These are phyloP conservation scores for Venturia aucupariae DNA, from an alignment of 2,329 filamentous ascomycete species.

Conservation along the genomic window DNA sequence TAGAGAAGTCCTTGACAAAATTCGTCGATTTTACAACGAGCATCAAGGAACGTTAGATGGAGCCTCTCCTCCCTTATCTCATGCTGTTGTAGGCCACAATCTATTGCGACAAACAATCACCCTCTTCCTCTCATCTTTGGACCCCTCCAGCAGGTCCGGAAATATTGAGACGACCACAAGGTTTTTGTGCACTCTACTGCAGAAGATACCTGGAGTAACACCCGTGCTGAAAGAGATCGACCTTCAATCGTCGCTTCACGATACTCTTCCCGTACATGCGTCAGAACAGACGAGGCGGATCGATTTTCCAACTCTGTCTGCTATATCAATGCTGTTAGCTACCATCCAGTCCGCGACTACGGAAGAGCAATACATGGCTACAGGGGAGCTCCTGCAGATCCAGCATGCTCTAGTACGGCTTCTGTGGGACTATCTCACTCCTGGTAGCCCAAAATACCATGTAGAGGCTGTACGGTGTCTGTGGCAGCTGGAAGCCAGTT, in stretches of 20 bases:
- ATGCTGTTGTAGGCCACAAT: neutral
- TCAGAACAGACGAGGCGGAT: neutral
- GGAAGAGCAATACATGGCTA: conserved; percentile 22
- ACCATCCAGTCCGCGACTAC: conserved; percentile 24
- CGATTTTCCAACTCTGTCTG: conserved; percentile 10
- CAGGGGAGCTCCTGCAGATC: conserved; percentile 49
- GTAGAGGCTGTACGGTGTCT: conserved; percentile 82
- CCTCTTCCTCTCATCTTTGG: conserved; percentile 8
- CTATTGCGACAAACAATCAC: conserved; percentile 8
- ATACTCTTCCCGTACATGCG: neutral
- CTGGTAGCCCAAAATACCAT: conserved; percentile 82
- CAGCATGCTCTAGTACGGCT: conserved; percentile 60
- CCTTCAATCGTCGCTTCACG: conserved; percentile 4
- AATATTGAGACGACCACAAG: conserved; percentile 1
- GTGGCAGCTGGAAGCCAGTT: conserved; percentile 75
- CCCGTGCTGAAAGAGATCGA: neutral
- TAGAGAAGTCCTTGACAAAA: neutral
- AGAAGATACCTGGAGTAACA: conserved; percentile 19
- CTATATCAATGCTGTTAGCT: conserved; percentile 24
- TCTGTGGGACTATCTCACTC: conserved; percentile 73
- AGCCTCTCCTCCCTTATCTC: neutral
- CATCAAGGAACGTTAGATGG: conserved; percentile 10
- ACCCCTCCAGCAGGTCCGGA: neutral
- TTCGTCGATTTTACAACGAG: neutral
- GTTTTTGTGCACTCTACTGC: conserved; percentile 16